These are phyloP conservation scores for Magnaporthiopsis rhizophila DNA, from an alignment of 2,329 filamentous ascomycete species.

Conservation along the genomic window DNA sequence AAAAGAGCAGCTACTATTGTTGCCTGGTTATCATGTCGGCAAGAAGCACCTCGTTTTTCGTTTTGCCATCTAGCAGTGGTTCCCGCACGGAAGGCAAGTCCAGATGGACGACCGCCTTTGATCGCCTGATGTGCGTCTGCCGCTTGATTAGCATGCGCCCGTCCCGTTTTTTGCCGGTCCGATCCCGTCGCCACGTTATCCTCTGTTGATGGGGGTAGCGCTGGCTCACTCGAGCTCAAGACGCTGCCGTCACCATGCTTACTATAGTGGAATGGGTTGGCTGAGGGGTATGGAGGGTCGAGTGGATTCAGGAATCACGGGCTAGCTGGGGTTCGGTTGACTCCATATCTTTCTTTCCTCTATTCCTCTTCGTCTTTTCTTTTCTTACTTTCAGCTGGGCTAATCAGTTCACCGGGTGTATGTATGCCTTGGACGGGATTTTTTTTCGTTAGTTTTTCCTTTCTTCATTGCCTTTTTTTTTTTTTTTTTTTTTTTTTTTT, in stretches of 20 bases:
- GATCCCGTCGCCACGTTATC: background rate
- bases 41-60: no score
- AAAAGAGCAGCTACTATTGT: no score
- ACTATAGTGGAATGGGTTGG: background rate
- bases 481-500: no score
- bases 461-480: no score
- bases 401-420: background rate
- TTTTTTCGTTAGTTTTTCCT: no score
- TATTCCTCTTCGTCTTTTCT: background rate
- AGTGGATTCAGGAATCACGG: background rate
- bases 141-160: no score
- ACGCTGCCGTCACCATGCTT: background rate
- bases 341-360: background rate
- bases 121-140: background rate
- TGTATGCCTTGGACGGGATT: slow-evolving; percentile 1
- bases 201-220: background rate
- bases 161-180: background rate
- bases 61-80: no score
- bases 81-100: background rate
- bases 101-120: background rate
- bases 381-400: background rate
- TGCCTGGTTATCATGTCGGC: no score
- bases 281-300: background rate
- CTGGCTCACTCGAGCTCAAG: background rate
- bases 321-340: background rate